Evolutionary conservation across 1,139 yeast genomes (phyloP).

Genomic region (Debaryomyces nepalensis): DNA sequence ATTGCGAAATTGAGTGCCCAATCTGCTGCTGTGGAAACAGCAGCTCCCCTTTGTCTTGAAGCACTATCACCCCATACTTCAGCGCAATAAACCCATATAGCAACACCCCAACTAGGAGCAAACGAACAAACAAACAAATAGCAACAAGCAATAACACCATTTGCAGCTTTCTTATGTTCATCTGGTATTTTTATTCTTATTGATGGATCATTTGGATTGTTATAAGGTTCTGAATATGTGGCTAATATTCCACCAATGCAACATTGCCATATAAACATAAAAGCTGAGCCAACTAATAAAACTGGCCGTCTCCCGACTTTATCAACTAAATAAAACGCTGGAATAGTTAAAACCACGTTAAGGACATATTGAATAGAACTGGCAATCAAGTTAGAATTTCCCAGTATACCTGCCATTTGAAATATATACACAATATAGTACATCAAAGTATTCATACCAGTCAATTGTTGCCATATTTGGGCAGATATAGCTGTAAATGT

Average conservation of each 20-base stretch:
- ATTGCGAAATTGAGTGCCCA: conserved; percentile 54
- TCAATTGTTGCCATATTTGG: conserved; percentile 43
- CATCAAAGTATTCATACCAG: conserved; percentile 46
- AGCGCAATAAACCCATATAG: conserved; percentile 56
- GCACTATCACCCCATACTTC: conserved; percentile 55
- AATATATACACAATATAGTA: conserved; percentile 40
- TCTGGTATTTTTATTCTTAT: conserved; percentile 47
- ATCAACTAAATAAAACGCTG: conserved; percentile 51
- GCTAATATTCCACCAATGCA: conserved; percentile 55
- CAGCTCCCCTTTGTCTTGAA: conserved; percentile 56
- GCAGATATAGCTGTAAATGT: conserved; percentile 37
- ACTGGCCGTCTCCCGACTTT: conserved; percentile 58
- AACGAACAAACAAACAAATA: conserved; percentile 53
- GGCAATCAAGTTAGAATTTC: conserved; percentile 31
- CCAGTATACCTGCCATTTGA: conserved; percentile 38
- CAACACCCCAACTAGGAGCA: conserved; percentile 58
- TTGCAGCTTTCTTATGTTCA: conserved; percentile 41
- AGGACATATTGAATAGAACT: conserved; percentile 42
- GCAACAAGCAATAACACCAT: conserved; percentile 55
- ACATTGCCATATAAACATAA: conserved; percentile 48
- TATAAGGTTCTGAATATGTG: conserved; percentile 42
- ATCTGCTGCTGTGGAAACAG: conserved; percentile 49
- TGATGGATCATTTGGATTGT: conserved; percentile 29
- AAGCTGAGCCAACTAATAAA: conserved; percentile 45
- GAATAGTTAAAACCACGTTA: conserved; percentile 49